phyloP scores from a whole-genome alignment of 2,329 filamentous ascomycete species.

The Colletotrichum phormii region DNA sequence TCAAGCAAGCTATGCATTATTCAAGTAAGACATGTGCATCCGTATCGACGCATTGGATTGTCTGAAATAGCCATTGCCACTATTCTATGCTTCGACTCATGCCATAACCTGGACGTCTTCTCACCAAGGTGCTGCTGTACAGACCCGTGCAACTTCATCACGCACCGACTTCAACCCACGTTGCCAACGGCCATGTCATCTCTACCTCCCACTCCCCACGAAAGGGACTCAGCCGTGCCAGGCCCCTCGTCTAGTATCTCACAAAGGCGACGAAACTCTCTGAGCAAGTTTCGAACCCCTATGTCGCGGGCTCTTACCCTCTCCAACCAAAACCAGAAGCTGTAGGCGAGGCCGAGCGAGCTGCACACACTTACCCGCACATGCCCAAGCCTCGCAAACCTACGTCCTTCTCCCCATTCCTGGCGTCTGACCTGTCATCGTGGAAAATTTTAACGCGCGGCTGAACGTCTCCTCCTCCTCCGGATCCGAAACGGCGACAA shows the following conservation, averaged over 20 bases:
- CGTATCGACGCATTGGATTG: background rate
- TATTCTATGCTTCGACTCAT: background rate
- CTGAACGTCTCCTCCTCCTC: background rate
- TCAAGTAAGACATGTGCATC: background rate
- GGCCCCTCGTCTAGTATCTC: background rate
- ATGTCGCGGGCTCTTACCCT: background rate
- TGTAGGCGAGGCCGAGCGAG: background rate
- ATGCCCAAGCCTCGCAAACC: background rate
- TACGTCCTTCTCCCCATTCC: background rate
- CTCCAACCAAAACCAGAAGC: background rate
- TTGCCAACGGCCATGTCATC: background rate
- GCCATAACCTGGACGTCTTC: too few species aligned
- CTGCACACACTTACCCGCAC: background rate
- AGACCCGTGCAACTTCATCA: background rate
- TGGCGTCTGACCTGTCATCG: background rate
- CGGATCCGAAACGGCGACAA: constrained; percentile 3
- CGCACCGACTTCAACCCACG: background rate
- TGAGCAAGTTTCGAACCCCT: background rate
- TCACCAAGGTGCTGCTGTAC: background rate
- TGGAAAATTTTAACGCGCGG: background rate
- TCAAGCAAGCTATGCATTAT: background rate
- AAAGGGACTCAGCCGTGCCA: background rate
- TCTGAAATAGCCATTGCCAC: background rate
- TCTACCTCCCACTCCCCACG: background rate
- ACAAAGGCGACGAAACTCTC: background rate